Evolutionary conservation across 805 yeast genomes (phyloP), one percentile per base, ranked within the genome.

Genomic region (Komagataella pseudopastoris): DNA sequence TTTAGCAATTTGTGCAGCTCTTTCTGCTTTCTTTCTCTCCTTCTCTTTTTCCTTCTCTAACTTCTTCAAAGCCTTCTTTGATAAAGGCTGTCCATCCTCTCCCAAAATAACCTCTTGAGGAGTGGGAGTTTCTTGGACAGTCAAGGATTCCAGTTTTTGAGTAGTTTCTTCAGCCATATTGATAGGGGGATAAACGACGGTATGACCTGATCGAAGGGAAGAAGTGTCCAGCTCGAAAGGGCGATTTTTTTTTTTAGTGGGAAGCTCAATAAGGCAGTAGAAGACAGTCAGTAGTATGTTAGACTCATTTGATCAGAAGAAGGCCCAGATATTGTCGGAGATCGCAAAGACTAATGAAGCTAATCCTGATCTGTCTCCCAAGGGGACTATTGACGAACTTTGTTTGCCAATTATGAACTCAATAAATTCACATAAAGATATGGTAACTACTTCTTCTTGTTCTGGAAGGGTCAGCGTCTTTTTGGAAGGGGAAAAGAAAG

Each of bases 1-100:
- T 56, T 78, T 77, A 45, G 91, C 96, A 53, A 86, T 70, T 69
- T 87, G 87, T 44, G 85, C 95, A 50, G 93, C 97, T 62, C 83
- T 84, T 67, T 88, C 97, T 45, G 88, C 93, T 74, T 90, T 90
- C 77, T 90, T 91, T 63, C 77, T 81, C 58, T 84, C 95, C 74
- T 91, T 91, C 70, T 90, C 97, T 64, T 78, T 81, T 69, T 88
- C 96, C 64, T 91, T 91, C 67, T 86, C 93, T 56, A 93, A 77
- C 73, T 93, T 93, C 77, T 93, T 93, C 61, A 93, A 72, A 2
- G 96, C 99, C 66, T 90, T 93, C 71, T 93, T 93, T 53, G 95
- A 84, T 59, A 88, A 71, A 23, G 96, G 96, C 69, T 77, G 81
- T 46, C 96, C 96, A 63, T 85, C 91, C 43, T 64, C 63, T 39